Base-by-base conservation (phyloP, 179 eudicot species). In the Carnegiea gigantea region DNA sequence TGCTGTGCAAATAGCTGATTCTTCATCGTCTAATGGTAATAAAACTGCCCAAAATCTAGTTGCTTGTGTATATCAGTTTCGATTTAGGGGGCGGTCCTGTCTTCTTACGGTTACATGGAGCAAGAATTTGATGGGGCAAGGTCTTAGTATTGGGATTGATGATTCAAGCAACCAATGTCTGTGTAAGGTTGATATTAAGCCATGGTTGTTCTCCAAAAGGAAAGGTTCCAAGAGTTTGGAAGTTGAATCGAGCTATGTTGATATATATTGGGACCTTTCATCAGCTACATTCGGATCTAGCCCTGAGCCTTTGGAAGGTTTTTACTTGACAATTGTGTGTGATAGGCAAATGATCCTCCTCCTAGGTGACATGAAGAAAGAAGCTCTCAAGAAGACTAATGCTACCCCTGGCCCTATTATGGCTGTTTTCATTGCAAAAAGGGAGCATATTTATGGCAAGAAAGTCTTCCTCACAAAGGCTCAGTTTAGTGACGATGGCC, bases 81-180 rank as follows among this genome's bases (percentile, higher is more conserved):
- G 85, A 79, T 89, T 90, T 53, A 86, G 86, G 38, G 92, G 93
- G 59, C 79, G 83, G 59, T 88, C 88, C 7, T 88, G 91, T 78
- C 82, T 83, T n/a, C 85, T 93, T 43, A 88, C 93, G 20, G 77
- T 92, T 26, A 86, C 89, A 59, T 93, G 95, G 98, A 91, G 91
- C 81, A 93, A 93, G 79, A 90, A 77, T 85, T 84, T 92, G 88
- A 93, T 92, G 93, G 96, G 94, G 68, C 98, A 93, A 86, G 90
- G 92, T 65, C 81, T 92, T 18, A 85, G 90, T 82, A 86, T 92
- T 75, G 94, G 87, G 51, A 88, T 92, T 82, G 92, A 92, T 77
- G 92, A 91, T 88, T 79, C 83, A 23, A 78, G 80, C 24, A 89
- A 86, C 59, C 91, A 87, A 9, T 86, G 86, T 82, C 76, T 92